These are phyloP conservation scores for Chalciporus pseudorubinellus DNA, from an alignment of 768 basidiomycete genomes.

Conservation along the genomic window DNA sequence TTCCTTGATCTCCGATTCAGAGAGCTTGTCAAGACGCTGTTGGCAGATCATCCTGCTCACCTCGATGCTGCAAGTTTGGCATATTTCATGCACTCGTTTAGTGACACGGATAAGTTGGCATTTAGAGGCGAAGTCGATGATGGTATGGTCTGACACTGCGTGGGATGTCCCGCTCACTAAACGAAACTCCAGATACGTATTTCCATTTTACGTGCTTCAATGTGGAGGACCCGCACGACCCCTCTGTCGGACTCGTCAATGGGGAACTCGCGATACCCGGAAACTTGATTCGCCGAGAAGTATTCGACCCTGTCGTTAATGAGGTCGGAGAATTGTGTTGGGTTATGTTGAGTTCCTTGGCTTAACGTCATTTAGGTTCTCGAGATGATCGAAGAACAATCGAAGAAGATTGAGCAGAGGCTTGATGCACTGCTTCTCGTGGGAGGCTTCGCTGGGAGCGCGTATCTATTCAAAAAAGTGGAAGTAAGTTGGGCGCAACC, in stretches of 20 bases:
- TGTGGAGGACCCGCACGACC: conserved; percentile 77
- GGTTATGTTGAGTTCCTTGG: conserved; percentile 4
- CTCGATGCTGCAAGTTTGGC: conserved; percentile 78
- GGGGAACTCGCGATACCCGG: conserved; percentile 85
- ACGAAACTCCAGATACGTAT: conserved; percentile 54
- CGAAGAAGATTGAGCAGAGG: conserved; percentile 59
- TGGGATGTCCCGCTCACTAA: conserved; percentile 6
- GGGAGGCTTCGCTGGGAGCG: conserved; percentile 85
- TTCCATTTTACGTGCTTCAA: conserved; percentile 93
- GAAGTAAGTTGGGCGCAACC: conserved; percentile 46
- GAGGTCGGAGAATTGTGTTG: conserved; percentile 46
- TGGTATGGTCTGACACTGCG: conserved; percentile 40
- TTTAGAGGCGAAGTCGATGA: conserved; percentile 76
- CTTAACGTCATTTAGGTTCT: conserved; percentile 52
- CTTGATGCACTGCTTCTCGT: conserved; percentile 86
- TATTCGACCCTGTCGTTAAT: conserved; percentile 85
- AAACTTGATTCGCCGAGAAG: conserved; percentile 71
- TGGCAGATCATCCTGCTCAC: conserved; percentile 83
- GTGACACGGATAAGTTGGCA: conserved; percentile 82
- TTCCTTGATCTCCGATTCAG: conserved; percentile 87
- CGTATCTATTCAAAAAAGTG: conserved; percentile 78
- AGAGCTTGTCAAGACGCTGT: conserved; percentile 72
- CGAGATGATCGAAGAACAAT: conserved; percentile 75
- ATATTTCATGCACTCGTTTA: conserved; percentile 87
- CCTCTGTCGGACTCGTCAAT: conserved; percentile 73